Evolutionary conservation across 2,329 filamentous ascomycete species (phyloP).

Genomic region (Diplocarpon rosae): DNA sequence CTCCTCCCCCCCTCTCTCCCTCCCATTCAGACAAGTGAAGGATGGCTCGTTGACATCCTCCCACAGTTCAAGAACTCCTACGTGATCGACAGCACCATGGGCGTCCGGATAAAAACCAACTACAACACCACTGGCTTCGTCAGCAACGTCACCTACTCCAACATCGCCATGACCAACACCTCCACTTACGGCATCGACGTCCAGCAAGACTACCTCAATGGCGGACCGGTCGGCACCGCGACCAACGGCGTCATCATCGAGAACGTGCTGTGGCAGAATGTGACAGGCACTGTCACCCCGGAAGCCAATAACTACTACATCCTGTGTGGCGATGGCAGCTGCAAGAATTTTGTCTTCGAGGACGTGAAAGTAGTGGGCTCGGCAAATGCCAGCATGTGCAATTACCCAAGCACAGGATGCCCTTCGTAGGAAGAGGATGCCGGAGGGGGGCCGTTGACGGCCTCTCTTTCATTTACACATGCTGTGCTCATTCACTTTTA

Average conservation of each 20-base stretch:
- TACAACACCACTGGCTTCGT: constrained; percentile 30
- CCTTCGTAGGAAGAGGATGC: constrained; percentile 6
- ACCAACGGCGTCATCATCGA: constrained; percentile 31
- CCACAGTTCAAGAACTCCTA: constrained; percentile 23
- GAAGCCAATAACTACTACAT: constrained; percentile 29
- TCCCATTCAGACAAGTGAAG: too few relatives aligned
- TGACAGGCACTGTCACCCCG: constrained; percentile 26
- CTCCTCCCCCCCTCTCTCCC: neutral
- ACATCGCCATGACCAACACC: constrained; percentile 35
- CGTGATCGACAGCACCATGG: constrained; percentile 26
- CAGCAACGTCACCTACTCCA: constrained; percentile 34
- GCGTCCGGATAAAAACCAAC: constrained; percentile 32
- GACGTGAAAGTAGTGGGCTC: constrained; percentile 30
- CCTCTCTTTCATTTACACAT: too few relatives aligned
- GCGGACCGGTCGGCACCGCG: constrained; percentile 30
- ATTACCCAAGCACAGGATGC: constrained; percentile 24
- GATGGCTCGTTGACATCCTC: neutral
- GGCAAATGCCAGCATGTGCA: constrained; percentile 18
- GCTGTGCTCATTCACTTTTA: too few relatives aligned
- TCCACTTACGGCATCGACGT: constrained; percentile 40
- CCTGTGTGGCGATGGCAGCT: constrained; percentile 31
- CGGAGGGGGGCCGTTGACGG: too few relatives aligned
- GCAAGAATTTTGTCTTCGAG: constrained; percentile 29
- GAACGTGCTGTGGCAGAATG: constrained; percentile 28
- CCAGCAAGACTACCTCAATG: constrained; percentile 42